These are phyloP conservation scores for Emmonsia crescens DNA, from an alignment of 2,329 filamentous ascomycete species.

Conservation along the genomic window DNA sequence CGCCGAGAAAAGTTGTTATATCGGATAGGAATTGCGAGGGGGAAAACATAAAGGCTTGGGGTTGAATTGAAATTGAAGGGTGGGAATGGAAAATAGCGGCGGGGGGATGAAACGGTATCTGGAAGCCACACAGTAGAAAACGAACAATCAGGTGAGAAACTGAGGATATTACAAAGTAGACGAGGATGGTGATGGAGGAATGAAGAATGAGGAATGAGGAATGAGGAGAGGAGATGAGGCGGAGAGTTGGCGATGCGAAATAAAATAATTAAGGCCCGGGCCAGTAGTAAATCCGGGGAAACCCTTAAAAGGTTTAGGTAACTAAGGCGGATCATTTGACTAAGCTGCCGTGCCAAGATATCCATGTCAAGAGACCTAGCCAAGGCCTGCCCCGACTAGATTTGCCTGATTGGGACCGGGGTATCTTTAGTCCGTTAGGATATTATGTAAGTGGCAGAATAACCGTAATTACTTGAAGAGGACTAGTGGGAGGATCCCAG, in stretches of 20 bases:
- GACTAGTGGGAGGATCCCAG: neutral
- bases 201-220: neutral
- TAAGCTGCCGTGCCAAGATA: neutral
- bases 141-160: no score
- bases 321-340: slow-evolving; percentile 1
- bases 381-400: neutral
- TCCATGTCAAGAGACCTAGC: neutral
- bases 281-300: slow-evolving; percentile 7
- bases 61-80: neutral
- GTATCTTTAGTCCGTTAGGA: neutral
- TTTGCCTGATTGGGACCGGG: neutral
- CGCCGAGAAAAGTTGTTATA: neutral
- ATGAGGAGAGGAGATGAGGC: neutral
- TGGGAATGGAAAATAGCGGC: neutral
- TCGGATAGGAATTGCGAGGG: neutral
- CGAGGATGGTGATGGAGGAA: neutral
- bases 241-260: neutral
- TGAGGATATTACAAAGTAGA: neutral
- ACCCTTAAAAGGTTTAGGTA: no score
- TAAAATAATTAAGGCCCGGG: neutral
- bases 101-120: neutral
- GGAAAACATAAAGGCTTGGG: neutral
- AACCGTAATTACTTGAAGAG: neutral
- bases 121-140: neutral
- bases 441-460: neutral